Evolutionary conservation across 2,329 filamentous ascomycete species (phyloP).

Genomic region (Aspergillus pseudoglaucus): DNA sequence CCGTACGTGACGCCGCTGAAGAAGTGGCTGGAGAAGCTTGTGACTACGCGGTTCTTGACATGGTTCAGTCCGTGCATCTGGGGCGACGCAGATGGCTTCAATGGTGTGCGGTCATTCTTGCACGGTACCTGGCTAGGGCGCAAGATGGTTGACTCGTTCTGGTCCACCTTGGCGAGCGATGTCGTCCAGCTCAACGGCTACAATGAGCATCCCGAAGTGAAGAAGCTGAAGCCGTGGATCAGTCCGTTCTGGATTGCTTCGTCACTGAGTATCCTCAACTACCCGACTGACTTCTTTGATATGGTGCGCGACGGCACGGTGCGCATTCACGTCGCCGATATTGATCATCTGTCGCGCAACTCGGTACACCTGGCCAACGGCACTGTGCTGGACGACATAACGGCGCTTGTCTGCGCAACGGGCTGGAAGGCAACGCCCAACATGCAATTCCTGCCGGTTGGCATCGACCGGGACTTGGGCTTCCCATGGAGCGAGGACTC

Average conservation of each 20-base stretch:
- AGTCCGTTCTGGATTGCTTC: constrained; percentile 49
- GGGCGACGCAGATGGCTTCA: constrained; percentile 57
- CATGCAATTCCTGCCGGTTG: constrained; percentile 43
- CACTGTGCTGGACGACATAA: constrained; percentile 35
- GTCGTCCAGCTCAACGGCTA: constrained; percentile 43
- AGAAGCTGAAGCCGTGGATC: constrained; percentile 43
- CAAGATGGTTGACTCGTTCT: constrained; percentile 47
- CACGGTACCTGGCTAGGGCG: constrained; percentile 49
- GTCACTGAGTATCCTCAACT: constrained; percentile 56
- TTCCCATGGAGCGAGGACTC: constrained; percentile 36
- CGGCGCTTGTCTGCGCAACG: constrained; percentile 51
- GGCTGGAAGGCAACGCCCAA: constrained; percentile 50
- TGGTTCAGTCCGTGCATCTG: constrained; percentile 72
- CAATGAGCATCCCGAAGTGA: constrained; percentile 38
- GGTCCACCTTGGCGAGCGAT: constrained; percentile 46
- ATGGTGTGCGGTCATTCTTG: constrained; percentile 38
- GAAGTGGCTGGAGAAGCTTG: constrained; percentile 61
- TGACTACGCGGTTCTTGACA: constrained; percentile 60
- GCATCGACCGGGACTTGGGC: constrained; percentile 41
- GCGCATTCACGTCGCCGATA: constrained; percentile 50
- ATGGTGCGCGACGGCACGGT: constrained; percentile 50
- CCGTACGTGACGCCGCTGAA: constrained; percentile 62
- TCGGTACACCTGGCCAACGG: constrained; percentile 46
- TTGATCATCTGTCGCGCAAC: constrained; percentile 42
- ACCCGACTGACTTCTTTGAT: constrained; percentile 51